phyloP scores from a whole-genome alignment of 306 rosid species.

The Morella rubra region DNA sequence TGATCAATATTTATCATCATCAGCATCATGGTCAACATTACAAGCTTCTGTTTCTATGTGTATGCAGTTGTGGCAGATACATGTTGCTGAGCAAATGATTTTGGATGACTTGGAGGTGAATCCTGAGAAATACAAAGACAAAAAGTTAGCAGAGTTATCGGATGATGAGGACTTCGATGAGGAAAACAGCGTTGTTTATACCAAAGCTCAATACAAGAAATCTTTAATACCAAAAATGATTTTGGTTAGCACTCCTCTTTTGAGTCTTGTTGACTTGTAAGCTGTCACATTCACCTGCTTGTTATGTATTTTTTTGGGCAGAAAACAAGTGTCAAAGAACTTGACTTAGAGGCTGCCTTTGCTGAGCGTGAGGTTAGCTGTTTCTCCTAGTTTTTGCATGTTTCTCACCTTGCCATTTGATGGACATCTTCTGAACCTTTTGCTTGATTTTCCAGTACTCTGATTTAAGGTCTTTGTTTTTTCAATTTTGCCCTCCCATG shows the following conservation, averaged over 20 bases:
- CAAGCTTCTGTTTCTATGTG: conserved; percentile 8
- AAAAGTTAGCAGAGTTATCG: conserved; percentile 62
- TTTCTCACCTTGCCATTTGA: background rate
- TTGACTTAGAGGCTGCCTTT: conserved; percentile 81
- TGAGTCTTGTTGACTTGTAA: conserved; percentile 20
- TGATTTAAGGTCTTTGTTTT: background rate
- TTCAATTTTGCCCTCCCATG: background rate
- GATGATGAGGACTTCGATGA: conserved; percentile 78
- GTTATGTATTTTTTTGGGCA: conserved; percentile 39
- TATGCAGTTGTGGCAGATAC: conserved; percentile 94
- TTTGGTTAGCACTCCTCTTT: conserved; percentile 57
- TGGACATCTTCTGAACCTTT: background rate
- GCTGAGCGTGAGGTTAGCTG: conserved; percentile 84
- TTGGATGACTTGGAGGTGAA: conserved; percentile 72
- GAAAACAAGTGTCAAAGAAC: conserved; percentile 93
- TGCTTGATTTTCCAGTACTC: conserved; percentile 9
- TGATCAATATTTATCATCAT: background rate
- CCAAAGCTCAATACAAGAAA: conserved; percentile 71
- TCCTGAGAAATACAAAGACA: conserved; percentile 81
- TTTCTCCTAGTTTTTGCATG: conserved; percentile 6
- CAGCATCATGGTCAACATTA: conserved; percentile 6
- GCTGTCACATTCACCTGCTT: conserved; percentile 30
- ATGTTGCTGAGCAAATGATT: conserved; percentile 88
- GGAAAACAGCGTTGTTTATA: conserved; percentile 61
- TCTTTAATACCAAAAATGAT: conserved; percentile 55